Conservation (phyloP, 306 rosid genomes). For the Quercus bicolor region DNA sequence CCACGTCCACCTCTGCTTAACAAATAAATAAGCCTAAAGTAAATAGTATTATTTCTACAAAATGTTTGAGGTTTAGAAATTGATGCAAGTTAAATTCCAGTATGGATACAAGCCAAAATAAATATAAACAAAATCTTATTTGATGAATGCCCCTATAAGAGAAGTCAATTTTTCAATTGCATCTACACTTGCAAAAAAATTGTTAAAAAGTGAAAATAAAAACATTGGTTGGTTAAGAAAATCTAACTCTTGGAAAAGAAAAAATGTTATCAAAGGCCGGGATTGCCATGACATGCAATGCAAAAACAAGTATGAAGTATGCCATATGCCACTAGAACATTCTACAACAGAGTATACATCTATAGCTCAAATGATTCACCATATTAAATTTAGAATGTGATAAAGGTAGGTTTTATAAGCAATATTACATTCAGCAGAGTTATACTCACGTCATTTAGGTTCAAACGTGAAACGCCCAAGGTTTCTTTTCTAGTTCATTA, state of each 20-base stretch:
- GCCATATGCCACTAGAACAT: background rate
- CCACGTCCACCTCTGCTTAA: conserved; percentile 90
- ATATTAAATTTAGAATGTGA: background rate
- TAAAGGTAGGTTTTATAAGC: background rate
- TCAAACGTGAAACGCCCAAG: no score
- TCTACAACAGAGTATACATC: background rate
- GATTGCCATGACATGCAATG: background rate
- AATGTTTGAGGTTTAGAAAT: conserved; percentile 2
- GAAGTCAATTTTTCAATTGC: background rate
- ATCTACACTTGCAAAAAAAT: background rate
- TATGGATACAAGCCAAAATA: background rate
- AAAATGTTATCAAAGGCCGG: background rate
- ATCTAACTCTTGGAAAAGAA: background rate
- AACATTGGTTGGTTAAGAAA: background rate
- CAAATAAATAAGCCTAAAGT: conserved; percentile 17
- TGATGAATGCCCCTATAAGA: background rate
- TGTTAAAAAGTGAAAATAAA: background rate
- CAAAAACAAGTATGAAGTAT: background rate
- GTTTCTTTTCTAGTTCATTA: background rate
- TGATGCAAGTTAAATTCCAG: background rate
- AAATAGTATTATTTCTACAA: conserved; percentile 12
- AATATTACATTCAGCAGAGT: background rate
- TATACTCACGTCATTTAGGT: background rate
- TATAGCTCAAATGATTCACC: background rate
- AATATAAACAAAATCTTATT: background rate